Base-by-base conservation (phyloP, 371 early-diverging fungal species). In the Rhizopus microsporus region DNA sequence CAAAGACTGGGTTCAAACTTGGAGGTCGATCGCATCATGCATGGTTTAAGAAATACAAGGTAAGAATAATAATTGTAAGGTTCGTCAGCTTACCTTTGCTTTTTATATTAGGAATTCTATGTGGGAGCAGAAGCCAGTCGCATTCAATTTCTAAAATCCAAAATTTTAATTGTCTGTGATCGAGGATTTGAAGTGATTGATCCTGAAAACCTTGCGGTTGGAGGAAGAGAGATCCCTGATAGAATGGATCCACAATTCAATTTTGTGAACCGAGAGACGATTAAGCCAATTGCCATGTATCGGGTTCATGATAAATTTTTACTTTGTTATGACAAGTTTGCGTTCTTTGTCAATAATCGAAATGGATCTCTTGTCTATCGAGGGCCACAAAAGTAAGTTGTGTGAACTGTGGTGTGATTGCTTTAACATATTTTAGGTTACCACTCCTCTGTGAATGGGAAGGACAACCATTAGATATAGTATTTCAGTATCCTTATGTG, bases 171-270 rank as follows among this genome's bases (percentile, higher is more conserved):
- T 17, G 92, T 92, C 0, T 92, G 92, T 54, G 73, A 74, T 8
- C 85, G 86, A 45, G 93, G 93, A 3, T 93, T 93, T 63, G 93
- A 93, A 67, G 79, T 93, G 37, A 88, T 93, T 30, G 88, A 93
- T 55, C 62, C 84, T 51, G 81, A 83, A 12, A 78, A 86, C 2
- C 69, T 88, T 42, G 48, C 32, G 5, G 63, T 54, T 6, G 57
- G 51, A 17, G 58, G 58, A 23, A 49, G 62, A 23, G 59, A 65
- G 54, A 55, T 69, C 4, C 69, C 69, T 3, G 92, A 95, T 67
- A 87, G 90, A 12, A 78, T 74, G 0, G 94, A 95, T 71, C 77
- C 79, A 8, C 72, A 80, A 16, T 78, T 93, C 35, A 80, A 85
- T 49, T 92, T 93, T 78, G 89, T 92, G 4, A 74, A 81, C 52